phyloP scores from a whole-genome alignment of 495 filamentous ascomycete genomes.

The Parachaetomium inaequale region DNA sequence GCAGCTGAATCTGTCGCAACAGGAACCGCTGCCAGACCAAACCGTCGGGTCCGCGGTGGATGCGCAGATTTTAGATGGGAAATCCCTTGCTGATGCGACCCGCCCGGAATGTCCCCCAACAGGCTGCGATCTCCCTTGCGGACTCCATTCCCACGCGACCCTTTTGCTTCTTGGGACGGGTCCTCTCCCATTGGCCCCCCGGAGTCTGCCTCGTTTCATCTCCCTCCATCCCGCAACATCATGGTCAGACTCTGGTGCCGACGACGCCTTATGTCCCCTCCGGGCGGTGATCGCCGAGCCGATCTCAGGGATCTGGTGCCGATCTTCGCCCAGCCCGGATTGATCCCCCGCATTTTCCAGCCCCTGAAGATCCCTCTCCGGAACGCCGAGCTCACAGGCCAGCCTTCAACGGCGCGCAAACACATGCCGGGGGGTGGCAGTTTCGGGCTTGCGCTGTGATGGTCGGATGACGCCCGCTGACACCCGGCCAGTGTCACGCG shows the following conservation, averaged over 20 bases:
- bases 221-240: not conserved
- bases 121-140: conserved; percentile 9
- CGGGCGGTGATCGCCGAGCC: not conserved
- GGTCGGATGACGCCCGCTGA: not conserved
- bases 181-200: not conserved
- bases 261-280: not conserved
- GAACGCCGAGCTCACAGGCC: not conserved
- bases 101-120: not conserved
- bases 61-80: conserved; percentile 2
- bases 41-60: conserved; percentile 3
- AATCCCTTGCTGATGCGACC: not conserved
- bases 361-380: conserved; percentile 20
- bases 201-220: conserved; percentile 1
- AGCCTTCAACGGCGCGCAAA: not conserved
- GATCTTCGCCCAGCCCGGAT: conserved; percentile 10
- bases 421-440: conserved; percentile 1
- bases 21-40: not conserved
- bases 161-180: not conserved
- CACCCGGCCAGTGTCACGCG: not conserved
- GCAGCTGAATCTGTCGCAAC: not conserved
- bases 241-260: conserved; percentile 5
- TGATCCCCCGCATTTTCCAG: not conserved
- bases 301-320: not conserved
- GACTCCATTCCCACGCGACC: conserved; percentile 9
- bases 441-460: not conserved